These are phyloP conservation scores for Lachancea sp. DNA, from an alignment of 805 yeast species.

Conservation along the genomic window DNA sequence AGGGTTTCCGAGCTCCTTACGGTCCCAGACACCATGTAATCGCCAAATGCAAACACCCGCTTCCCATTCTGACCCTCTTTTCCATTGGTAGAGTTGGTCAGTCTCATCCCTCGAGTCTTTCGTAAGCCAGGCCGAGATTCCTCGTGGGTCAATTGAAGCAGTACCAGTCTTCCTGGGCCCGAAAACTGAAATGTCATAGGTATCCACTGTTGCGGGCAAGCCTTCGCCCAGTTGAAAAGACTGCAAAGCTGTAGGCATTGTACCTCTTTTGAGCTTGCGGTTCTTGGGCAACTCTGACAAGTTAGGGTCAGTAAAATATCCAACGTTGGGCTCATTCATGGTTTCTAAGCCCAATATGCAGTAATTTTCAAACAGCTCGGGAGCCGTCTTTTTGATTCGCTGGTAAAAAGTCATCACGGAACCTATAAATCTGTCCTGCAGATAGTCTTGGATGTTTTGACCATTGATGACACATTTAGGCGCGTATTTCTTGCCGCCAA, in stretches of 20 bases:
- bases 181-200: conserved; percentile 59
- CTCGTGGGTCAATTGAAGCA: conserved; percentile 55
- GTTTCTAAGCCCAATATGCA: conserved; percentile 65
- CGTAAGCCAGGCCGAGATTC: conserved; percentile 62
- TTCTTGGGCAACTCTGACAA: conserved; percentile 48
- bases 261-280: conserved; percentile 67
- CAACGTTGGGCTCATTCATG: conserved; percentile 79
- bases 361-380: conserved; percentile 42
- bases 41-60: conserved; percentile 78
- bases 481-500: conserved; percentile 68
- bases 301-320: conserved; percentile 59
- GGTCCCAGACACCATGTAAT: conserved; percentile 71
- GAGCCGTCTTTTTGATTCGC: conserved; percentile 35
- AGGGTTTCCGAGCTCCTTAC: conserved; percentile 25
- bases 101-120: conserved; percentile 35
- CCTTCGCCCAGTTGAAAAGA: conserved; percentile 77
- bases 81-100: conserved; percentile 68
- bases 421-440: conserved; percentile 56
- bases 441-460: conserved; percentile 66
- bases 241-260: conserved; percentile 78
- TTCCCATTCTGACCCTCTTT: conserved; percentile 56
- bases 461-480: conserved; percentile 71
- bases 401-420: conserved; percentile 47
- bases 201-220: conserved; percentile 56
- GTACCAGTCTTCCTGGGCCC: conserved; percentile 70